Base-by-base conservation (phyloP, 148 eudicot genomes). In the Fagopyrum homotropicum region DNA sequence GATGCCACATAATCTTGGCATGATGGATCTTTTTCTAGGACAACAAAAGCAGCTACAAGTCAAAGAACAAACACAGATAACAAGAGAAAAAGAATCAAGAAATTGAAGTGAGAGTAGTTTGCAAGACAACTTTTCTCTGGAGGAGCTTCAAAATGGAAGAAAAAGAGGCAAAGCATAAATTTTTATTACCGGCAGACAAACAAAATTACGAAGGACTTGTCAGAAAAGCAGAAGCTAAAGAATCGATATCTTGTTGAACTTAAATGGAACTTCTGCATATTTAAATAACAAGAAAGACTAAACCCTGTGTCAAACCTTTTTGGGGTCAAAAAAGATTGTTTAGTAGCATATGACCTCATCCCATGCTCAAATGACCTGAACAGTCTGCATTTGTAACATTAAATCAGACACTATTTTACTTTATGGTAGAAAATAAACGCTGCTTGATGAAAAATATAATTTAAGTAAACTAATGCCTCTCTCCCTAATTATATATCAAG, bases 1-100 rank as follows among this genome's bases (percentile, higher is more conserved):
- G 73, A 94, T 87, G 78, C 98, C 98, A 29, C 98, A 94, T 51
- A 94, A 77, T 72, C 98, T 93, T 4, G 96, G 98, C 57, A 92
- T 46, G 77, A 90, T 66, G 26, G 97, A 92, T 86, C 92, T 86
- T 87, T 87, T 88, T 94, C 98, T 97, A 94, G 49, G 97, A 91
- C 57, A 96, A 94, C 54, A 90, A 73, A 81, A 94, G 88, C 78
- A 94, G 88, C 97, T 92, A 89, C 85, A 89, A 73, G 71, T 75
- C 43, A 74, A 70, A 75, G 74, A 54, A 52, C 60, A 61, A 75
- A 79, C 26, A 56, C 8, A n/a, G 19, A 22, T 14, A 26, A 8
- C 19, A 26, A 26, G 15, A 45, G 4, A 19, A 56, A 73, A 35
- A 6, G 22, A 45, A 56, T 43, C 46, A 26, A 29, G 30, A 61